phyloP scores from a whole-genome alignment of 768 basidiomycete species.

The Auricularia cornea region DNA sequence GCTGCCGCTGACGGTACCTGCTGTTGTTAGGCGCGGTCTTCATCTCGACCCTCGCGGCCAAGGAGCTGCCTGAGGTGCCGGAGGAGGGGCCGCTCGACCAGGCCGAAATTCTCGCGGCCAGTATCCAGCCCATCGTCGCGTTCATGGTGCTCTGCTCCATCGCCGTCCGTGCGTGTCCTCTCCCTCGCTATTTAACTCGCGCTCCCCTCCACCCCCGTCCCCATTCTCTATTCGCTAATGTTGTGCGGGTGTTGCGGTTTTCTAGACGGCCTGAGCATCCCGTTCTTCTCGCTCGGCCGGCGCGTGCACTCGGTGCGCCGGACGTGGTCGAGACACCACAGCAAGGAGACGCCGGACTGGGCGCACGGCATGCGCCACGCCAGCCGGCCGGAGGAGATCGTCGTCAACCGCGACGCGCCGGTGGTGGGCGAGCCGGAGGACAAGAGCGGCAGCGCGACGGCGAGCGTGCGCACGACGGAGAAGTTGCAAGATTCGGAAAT shows the following conservation, averaged over 20 bases:
- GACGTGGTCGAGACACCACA: constrained; percentile 79
- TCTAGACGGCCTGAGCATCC: constrained; percentile 78
- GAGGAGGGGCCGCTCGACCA: constrained; percentile 43
- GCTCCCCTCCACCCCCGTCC: background rate
- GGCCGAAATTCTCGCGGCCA: constrained; percentile 54
- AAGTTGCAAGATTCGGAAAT: background rate
- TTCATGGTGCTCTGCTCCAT: constrained; percentile 94
- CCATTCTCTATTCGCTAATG: background rate
- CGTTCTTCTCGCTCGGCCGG: constrained; percentile 85
- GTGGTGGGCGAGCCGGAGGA: constrained; percentile 24
- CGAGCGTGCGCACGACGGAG: constrained; percentile 7
- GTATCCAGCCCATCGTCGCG: constrained; percentile 87
- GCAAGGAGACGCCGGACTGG: constrained; percentile 65
- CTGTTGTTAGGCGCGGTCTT: constrained; percentile 69
- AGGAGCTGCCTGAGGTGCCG: constrained; percentile 41
- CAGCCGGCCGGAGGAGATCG: constrained; percentile 62
- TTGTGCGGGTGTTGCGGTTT: background rate
- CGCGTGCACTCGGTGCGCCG: constrained; percentile 86
- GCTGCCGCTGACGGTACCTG: constrained; percentile 4
- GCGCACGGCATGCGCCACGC: constrained; percentile 67
- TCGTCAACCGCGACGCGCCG: constrained; percentile 72
- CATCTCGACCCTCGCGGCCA: constrained; percentile 75
- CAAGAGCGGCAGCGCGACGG: background rate
- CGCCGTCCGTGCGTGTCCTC: constrained; percentile 38
- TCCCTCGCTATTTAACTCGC: background rate